Conservation (phyloP, 1,284 basidiomycete genomes). For the Ustilago sp. region DNA sequence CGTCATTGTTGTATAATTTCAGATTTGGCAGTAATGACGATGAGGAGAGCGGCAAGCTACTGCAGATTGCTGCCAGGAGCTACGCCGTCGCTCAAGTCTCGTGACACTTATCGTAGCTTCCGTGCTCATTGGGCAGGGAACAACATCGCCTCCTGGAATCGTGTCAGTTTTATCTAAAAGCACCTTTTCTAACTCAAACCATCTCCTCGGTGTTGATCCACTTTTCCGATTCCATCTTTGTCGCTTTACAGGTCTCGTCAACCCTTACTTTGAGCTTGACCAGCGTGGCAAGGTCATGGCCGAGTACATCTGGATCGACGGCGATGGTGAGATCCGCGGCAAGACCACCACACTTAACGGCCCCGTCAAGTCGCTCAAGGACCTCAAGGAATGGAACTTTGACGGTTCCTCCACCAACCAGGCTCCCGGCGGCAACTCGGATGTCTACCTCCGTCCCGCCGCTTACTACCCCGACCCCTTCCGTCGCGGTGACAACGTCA, state of each 20-base stretch:
- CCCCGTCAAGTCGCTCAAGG: conserved; percentile 76
- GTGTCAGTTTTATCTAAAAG: background rate
- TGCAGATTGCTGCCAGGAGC: background rate
- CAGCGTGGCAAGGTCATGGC: conserved; percentile 66
- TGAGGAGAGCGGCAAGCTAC: background rate
- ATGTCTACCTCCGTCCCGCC: conserved; percentile 96
- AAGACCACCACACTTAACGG: conserved; percentile 77
- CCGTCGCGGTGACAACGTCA: conserved; percentile 84
- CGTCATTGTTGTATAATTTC: background rate
- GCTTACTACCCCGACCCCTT: conserved; percentile 99
- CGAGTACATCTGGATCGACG: conserved; percentile 70
- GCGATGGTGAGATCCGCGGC: conserved; percentile 72
- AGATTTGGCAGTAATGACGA: background rate
- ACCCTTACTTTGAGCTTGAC: conserved; percentile 62
- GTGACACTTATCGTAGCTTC: background rate
- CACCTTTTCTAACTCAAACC: conserved; percentile 3
- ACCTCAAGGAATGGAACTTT: conserved; percentile 97
- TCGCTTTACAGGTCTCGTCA: conserved; percentile 48
- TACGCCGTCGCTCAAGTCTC: background rate
- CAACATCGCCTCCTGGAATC: no score
- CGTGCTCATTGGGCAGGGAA: background rate
- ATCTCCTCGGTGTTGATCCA: background rate
- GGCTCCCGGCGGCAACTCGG: conserved; percentile 86
- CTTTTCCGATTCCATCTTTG: background rate
- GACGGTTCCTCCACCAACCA: conserved; percentile 80